A percentile compares a stretch with the other conserved stretches of the same genome.
Conservation (phyloP, 805 yeast species). For the Monosporozyma unispora region DNA sequence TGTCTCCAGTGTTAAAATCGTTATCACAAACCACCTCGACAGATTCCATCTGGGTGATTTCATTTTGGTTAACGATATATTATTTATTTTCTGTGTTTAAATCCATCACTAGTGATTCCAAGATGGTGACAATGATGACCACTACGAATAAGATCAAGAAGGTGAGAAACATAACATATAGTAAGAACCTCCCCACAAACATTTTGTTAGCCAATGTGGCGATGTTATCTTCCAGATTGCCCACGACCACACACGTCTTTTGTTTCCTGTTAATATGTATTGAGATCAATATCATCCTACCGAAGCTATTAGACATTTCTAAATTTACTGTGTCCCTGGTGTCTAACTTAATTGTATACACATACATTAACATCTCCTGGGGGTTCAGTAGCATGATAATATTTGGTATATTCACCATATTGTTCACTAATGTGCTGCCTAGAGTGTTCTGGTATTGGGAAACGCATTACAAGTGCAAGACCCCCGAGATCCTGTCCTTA, state of each 20-base stretch:
- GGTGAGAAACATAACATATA: constrained; percentile 6
- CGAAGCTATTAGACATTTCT: constrained; percentile 15
- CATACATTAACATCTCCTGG: constrained; percentile 14
- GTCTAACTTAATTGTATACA: constrained; percentile 19
- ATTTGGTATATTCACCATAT: constrained; percentile 11
- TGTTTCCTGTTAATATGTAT: constrained; percentile 56
- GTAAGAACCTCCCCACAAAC: constrained; percentile 67
- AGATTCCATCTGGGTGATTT: constrained; percentile 90
- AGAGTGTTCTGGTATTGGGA: constrained; percentile 27
- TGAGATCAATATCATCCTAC: constrained; percentile 26
- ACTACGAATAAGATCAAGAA: constrained; percentile 2
- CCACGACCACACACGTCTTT: constrained; percentile 67
- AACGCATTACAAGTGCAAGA: constrained; percentile 15
- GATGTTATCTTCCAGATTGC: constrained; percentile 80
- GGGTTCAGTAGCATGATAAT: constrained; percentile 19
- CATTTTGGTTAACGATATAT: constrained; percentile 65
- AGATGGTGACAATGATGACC: background rate
- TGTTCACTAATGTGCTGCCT: constrained; percentile 20
- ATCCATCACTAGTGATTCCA: constrained; percentile 4
- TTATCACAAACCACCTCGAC: constrained; percentile 82
- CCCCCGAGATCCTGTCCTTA: constrained; percentile 10
- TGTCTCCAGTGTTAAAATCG: constrained; percentile 86
- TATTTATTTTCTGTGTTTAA: constrained; percentile 37
- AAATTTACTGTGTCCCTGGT: constrained; percentile 11
- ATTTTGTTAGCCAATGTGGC: constrained; percentile 77